Percentiles rank a stretch among this genome's conserved stretches.
These are phyloP conservation scores for Alternaria viburni DNA, from an alignment of 2,329 filamentous ascomycete species.

Conservation along the genomic window DNA sequence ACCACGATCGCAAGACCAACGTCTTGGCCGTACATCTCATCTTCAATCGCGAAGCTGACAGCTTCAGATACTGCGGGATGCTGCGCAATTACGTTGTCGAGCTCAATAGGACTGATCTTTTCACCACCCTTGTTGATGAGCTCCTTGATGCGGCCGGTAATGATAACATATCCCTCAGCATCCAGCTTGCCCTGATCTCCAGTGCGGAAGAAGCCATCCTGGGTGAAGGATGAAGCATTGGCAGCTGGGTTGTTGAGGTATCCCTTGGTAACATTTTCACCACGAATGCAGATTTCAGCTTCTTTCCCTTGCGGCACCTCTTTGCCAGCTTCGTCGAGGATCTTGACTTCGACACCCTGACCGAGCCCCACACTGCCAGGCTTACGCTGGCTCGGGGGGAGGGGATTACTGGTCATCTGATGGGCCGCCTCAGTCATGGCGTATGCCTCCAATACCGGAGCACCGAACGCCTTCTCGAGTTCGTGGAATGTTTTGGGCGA, in stretches of 20 bases:
- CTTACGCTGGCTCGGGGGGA: conserved; percentile 72
- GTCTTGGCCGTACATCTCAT: conserved; percentile 84
- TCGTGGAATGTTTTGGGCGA: conserved; percentile 82
- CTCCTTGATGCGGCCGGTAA: conserved; percentile 93
- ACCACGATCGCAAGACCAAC: conserved; percentile 78
- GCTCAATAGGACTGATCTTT: conserved; percentile 87
- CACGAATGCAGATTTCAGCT: conserved; percentile 82
- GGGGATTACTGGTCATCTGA: conserved; percentile 75
- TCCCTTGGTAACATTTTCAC: conserved; percentile 82
- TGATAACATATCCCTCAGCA: conserved; percentile 79
- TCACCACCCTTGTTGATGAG: conserved; percentile 90
- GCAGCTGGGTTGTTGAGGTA: conserved; percentile 84
- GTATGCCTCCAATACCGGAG: conserved; percentile 86
- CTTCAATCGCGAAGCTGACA: conserved; percentile 82
- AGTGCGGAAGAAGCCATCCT: conserved; percentile 82
- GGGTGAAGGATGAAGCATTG: conserved; percentile 75
- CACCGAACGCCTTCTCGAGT: conserved; percentile 75
- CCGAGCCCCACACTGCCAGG: conserved; percentile 83
- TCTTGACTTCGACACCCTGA: conserved; percentile 81
- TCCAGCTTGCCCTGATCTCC: conserved; percentile 86
- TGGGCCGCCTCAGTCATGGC: conserved; percentile 92
- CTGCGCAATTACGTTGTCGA: conserved; percentile 81
- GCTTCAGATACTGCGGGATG: conserved; percentile 77
- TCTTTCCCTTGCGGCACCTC: conserved; percentile 73
- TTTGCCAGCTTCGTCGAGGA: conserved; percentile 72